Base-by-base conservation (phyloP, 345 rosid species). In the Salix exigua region DNA sequence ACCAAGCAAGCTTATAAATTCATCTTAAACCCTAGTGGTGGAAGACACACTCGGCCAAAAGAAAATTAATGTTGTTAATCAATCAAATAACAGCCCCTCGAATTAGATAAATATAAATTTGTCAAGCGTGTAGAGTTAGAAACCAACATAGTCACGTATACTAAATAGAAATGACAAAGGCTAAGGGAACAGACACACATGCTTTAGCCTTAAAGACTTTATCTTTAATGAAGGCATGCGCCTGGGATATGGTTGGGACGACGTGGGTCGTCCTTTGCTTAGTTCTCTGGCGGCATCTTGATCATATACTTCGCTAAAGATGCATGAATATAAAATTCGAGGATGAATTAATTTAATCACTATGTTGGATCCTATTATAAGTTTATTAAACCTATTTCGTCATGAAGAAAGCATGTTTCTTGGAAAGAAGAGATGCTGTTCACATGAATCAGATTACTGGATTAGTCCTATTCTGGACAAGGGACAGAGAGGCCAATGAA, bases 191-290 rank as follows among this genome's bases (percentile, higher is more conserved):
- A 82, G 7, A 10, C 61, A 38, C 74, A 72, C 44, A 73, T 79
- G 28, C 31, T 82, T 82, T 79, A 79, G 66, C 75, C 37, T 33
- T n/a, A 69, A 67, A 53, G 66, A 74, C n/a, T 13, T 37, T 53
- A 33, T 53, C 58, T 72, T 62, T 75, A 48, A 77, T 53, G 60
- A 23, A 79, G 66, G 89, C 86, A 85, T 83, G 89, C 88, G 82
- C 61, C 38, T 37, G 10, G 71, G 50, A 74, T 33, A 33, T 33
- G 4, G 79, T 81, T 64, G 81, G 76, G 83, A 85, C 77, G 76
- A 28, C 50, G 73, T 78, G 81, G 82, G 70, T 82, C 67, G 78
- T 78, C 81, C 55, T 76, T 77, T 74, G 73, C 73, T 70, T 72
- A 30, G 37, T 9, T 61, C 50, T 51, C 67, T 75, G 85, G 78